Evolutionary conservation across 352 stramenopile genomes (phyloP).

Genomic region (Pythium dissotocum): DNA sequence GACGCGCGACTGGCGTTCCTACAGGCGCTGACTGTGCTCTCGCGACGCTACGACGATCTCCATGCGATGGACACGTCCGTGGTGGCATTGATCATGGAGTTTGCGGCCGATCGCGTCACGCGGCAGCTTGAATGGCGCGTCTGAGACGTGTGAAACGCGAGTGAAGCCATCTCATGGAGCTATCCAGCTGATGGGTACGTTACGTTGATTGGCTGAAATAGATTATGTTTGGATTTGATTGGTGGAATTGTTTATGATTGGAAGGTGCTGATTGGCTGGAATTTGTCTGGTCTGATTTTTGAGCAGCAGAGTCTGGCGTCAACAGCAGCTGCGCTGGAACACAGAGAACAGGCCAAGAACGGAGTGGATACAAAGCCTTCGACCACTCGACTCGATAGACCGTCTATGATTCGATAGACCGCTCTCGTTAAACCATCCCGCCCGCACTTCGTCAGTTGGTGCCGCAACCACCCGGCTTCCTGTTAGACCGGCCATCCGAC

Average conservation of each 20-base stretch:
- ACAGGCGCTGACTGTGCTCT: background rate
- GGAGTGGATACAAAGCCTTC: background rate
- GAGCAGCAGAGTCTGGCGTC: background rate
- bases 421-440: background rate
- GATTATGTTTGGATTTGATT: background rate
- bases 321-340: background rate
- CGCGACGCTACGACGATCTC: background rate
- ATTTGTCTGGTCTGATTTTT: background rate
- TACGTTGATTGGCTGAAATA: background rate
- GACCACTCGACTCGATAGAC: background rate
- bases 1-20: conserved; percentile 12
- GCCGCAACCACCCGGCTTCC: background rate
- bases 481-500: background rate
- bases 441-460: background rate
- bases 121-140: conserved; percentile 6
- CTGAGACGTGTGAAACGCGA: background rate
- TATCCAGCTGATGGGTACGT: background rate
- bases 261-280: background rate
- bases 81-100: conserved; percentile 13
- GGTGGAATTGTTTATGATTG: background rate
- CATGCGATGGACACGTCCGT: conserved; percentile 13
- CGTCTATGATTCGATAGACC: background rate
- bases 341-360: conserved; percentile 3
- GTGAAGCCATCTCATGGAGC: background rate
- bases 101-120: conserved; percentile 8